phyloP scores from a whole-genome alignment of 2,329 filamentous ascomycete species.

The Neofusicoccum laricinum region DNA sequence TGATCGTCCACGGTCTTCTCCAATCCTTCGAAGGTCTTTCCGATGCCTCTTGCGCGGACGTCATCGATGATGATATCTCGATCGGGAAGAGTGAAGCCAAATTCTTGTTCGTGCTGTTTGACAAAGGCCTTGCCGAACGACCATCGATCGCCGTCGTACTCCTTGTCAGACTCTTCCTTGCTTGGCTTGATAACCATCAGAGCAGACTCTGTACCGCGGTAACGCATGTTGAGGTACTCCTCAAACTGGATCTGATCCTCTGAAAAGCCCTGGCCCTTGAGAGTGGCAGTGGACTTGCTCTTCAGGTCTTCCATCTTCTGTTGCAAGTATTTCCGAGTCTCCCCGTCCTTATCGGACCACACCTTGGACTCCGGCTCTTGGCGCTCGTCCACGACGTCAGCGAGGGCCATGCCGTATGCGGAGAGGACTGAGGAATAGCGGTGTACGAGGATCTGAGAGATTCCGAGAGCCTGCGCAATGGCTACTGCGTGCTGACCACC shows the following conservation, averaged over 20 bases:
- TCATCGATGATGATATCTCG: constrained; percentile 89
- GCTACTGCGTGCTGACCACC: constrained; percentile 91
- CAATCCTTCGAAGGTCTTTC: constrained; percentile 76
- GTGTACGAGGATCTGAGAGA: constrained; percentile 81
- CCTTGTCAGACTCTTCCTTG: constrained; percentile 57
- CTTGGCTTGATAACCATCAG: constrained; percentile 81
- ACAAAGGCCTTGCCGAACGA: constrained; percentile 82
- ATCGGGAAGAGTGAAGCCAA: constrained; percentile 83
- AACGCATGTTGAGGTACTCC: constrained; percentile 92
- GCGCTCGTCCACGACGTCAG: constrained; percentile 87
- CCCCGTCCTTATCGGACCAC: constrained; percentile 54
- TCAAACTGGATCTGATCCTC: constrained; percentile 76
- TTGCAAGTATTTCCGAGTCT: constrained; percentile 61
- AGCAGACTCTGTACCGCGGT: constrained; percentile 84
- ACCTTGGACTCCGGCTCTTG: constrained; percentile 70
- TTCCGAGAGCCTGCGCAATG: constrained; percentile 80
- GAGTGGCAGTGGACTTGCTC: constrained; percentile 64
- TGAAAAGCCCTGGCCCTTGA: constrained; percentile 76
- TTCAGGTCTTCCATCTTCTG: constrained; percentile 76
- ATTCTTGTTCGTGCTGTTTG: constrained; percentile 85
- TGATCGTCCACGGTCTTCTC: constrained; percentile 84
- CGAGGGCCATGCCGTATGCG: constrained; percentile 88
- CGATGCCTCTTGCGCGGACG: constrained; percentile 82
- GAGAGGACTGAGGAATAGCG: constrained; percentile 86
- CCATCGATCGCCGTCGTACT: constrained; percentile 67